Evolutionary conservation across 371 early-diverging fungal genomes (phyloP), one percentile per base, ranked within the genome.

Genomic region (Sporodiniella umbellata): DNA sequence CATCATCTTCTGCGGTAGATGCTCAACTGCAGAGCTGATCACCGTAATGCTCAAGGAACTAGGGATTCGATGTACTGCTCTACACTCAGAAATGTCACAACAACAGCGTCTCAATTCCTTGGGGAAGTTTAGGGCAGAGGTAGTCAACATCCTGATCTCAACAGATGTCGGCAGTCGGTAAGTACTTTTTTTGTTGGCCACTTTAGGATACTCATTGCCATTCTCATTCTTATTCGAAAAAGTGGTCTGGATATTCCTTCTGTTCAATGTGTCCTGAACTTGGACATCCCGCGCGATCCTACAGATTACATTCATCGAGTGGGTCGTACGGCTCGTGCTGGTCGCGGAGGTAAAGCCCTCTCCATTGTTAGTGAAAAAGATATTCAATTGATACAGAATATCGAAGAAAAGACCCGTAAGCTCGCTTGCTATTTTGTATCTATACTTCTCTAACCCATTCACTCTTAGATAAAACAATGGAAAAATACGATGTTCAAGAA

Each of bases 231-330:
- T n/a, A n/a, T n/a, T n/a, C n/a, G 7, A 21, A 5, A 28, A 54
- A 75, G 99, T 79, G 99, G 99, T 70, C 77, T 99, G 40, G 99
- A 99, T 84, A 99, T 99, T 53, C 96, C 97, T 10, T 78, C 89
- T 0, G 99, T 99, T 5, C 85, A 95, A 50, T 64, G 92, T 38
- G 99, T 99, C 6, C 69, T 99, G 48, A 99, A 99, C 59, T 97
- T 90, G 68, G 97, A 99, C 66, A 78, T 99, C 8, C 99, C 99
- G n/a, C 85, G 91, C n/a, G 92, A 94, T 64, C 88, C 97, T 7
- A 90, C 94, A 35, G 97, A 96, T 56, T 99, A 99, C 64, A 90
- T 99, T 47, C 99, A 99, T 71, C 85, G 99, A 49, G 96, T 98
- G 4, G 99, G 99, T 57, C 90, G 99, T 76, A 99, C 99, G 10